Percentiles rank a stretch among this genome's conserved stretches.
Evolutionary conservation across 2,329 filamentous ascomycete genomes (phyloP).

Genomic region (Aureobasidium vineae): DNA sequence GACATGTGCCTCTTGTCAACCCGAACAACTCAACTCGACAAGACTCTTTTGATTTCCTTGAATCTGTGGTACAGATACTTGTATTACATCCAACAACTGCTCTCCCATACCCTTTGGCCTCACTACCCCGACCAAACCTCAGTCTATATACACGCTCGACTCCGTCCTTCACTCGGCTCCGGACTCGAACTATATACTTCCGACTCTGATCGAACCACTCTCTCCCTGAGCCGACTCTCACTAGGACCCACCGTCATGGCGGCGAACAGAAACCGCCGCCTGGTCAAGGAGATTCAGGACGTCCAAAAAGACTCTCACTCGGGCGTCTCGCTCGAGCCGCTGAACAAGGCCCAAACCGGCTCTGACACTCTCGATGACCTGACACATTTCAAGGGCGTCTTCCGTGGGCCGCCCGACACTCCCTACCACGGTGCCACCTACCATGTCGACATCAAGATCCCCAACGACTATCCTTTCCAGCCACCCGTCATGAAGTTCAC

Average conservation of each 20-base stretch:
- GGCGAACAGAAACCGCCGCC: slow-evolving; percentile 59
- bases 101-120: not conserved
- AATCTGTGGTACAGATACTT: too few relatives aligned
- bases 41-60: not conserved
- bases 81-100: not conserved
- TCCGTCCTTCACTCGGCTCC: slow-evolving; percentile 2
- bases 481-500: slow-evolving; percentile 87
- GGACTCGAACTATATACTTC: slow-evolving; percentile 21
- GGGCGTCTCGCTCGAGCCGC: slow-evolving; percentile 67
- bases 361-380: slow-evolving; percentile 65
- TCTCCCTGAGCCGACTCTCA: not conserved
- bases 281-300: slow-evolving; percentile 74
- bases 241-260: slow-evolving; percentile 41
- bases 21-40: not conserved
- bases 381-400: slow-evolving; percentile 77
- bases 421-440: slow-evolving; percentile 88
- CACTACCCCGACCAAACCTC: not conserved
- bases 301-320: slow-evolving; percentile 73
- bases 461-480: slow-evolving; percentile 87
- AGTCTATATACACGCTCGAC: slow-evolving; percentile 3
- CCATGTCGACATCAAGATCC: slow-evolving; percentile 81
- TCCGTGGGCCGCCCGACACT: slow-evolving; percentile 81
- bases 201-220: not conserved
- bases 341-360: slow-evolving; percentile 31
- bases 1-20: slow-evolving; percentile 5